These are phyloP conservation scores for Hypocrella siamensis DNA, from an alignment of 2,329 filamentous ascomycete genomes.

Conservation along the genomic window DNA sequence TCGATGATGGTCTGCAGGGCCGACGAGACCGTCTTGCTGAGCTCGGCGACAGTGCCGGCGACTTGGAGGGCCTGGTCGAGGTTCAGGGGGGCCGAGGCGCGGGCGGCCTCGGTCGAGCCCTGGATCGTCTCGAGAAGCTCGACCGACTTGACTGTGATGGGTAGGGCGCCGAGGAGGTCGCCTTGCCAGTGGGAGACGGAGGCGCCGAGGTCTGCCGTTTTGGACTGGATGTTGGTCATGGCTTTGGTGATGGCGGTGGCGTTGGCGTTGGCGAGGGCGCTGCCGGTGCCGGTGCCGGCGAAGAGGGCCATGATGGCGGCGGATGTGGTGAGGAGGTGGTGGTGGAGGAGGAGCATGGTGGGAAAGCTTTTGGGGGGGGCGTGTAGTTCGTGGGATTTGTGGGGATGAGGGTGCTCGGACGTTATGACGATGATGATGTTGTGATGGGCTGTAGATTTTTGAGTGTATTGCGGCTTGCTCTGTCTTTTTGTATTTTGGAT, in stretches of 20 bases:
- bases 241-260: slow-evolving; percentile 8
- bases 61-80: slow-evolving; percentile 22
- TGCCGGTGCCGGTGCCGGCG: no score
- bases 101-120: slow-evolving; percentile 19
- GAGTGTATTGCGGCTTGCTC: no score
- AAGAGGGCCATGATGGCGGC: slow-evolving; percentile 2
- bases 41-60: slow-evolving; percentile 17
- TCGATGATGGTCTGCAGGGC: slow-evolving; percentile 22
- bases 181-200: slow-evolving; percentile 22
- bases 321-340: no score
- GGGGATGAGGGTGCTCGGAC: neutral
- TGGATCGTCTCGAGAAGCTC: slow-evolving; percentile 23
- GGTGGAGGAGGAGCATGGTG: slow-evolving; percentile 1
- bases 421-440: neutral
- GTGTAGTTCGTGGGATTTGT: neutral
- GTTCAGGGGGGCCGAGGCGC: slow-evolving; percentile 20
- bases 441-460: no score
- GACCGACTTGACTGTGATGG: slow-evolving; percentile 23
- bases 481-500: no score
- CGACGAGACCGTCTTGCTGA: slow-evolving; percentile 20
- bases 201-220: slow-evolving; percentile 17
- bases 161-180: slow-evolving; percentile 19
- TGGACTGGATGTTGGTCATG: slow-evolving; percentile 17
- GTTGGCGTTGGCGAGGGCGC: slow-evolving; percentile 2
- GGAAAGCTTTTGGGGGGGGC: neutral